A percentile compares a stretch with the other conserved stretches of the same genome.
Evolutionary conservation across 148 eudicot species (phyloP).

Genomic region (Talinum fruticosum): DNA sequence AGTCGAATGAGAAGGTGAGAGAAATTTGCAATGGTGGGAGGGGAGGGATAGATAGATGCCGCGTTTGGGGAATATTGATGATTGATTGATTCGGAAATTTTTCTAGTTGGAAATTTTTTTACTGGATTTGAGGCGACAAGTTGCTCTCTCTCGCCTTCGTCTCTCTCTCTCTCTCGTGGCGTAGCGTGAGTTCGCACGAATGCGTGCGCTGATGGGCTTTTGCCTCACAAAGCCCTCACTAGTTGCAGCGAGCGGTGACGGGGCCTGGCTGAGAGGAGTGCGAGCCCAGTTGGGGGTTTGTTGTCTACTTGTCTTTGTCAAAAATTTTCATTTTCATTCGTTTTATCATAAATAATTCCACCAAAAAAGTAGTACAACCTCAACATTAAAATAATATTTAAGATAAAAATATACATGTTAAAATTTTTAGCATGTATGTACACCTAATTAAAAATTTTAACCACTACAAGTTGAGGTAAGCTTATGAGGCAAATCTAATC

Average conservation of each 20-base stretch:
- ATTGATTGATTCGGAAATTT: not conserved
- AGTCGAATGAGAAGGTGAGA: not conserved
- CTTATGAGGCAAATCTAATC: too few species aligned
- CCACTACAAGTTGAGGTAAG: too few species aligned
- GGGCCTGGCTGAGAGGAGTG: too few species aligned
- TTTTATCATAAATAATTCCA: too few species aligned
- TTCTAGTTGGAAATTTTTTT: not conserved
- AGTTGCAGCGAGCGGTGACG: not conserved
- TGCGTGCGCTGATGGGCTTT: not conserved
- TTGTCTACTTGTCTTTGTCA: too few species aligned
- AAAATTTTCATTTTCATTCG: too few species aligned
- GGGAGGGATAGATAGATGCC: conserved; percentile 11
- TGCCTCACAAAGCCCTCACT: not conserved
- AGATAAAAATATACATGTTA: too few species aligned
- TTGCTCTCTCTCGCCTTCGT: not conserved
- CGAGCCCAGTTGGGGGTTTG: too few species aligned
- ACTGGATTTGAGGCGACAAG: not conserved
- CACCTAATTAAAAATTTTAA: too few species aligned
- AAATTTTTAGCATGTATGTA: too few species aligned
- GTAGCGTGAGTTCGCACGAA: not conserved
- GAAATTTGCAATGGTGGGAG: not conserved
- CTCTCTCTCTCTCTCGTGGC: not conserved
- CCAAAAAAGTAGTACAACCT: too few species aligned
- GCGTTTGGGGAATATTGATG: conserved; percentile 7
- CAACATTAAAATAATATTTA: too few species aligned